phyloP scores from a whole-genome alignment of 116 monocot genomes.

The Cymodocea nodosa region DNA sequence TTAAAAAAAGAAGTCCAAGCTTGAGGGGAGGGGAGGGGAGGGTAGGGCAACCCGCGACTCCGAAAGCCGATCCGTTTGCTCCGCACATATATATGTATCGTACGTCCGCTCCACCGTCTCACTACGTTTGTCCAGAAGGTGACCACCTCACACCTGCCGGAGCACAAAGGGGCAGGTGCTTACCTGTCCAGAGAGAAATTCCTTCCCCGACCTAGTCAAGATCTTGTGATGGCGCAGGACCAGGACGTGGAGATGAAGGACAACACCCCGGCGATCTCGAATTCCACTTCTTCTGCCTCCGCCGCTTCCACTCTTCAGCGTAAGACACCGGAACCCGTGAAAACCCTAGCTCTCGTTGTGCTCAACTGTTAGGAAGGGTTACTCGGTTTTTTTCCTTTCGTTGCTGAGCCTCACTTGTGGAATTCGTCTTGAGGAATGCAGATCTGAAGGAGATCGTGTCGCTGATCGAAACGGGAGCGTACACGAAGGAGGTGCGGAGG shows the following conservation, averaged over 20 bases:
- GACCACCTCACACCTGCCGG: too few species aligned
- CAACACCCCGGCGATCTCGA: conserved; percentile 14
- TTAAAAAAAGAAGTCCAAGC: too few species aligned
- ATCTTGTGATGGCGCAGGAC: conserved; percentile 7
- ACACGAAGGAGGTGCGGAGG: conserved; percentile 56
- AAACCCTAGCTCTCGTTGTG: conserved; percentile 1
- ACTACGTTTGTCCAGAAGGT: too few species aligned
- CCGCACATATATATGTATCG: too few species aligned
- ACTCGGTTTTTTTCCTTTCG: background rate
- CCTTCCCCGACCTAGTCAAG: background rate
- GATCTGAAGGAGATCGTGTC: conserved; percentile 63
- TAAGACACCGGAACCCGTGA: conserved; percentile 5
- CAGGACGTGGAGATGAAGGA: conserved; percentile 56
- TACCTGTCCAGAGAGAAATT: too few species aligned
- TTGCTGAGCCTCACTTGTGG: background rate
- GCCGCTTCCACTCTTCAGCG: conserved; percentile 25
- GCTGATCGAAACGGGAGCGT: conserved; percentile 58
- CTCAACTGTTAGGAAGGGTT: background rate
- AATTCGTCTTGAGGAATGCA: conserved; percentile 4
- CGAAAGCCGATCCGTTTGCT: too few species aligned
- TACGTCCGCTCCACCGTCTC: too few species aligned
- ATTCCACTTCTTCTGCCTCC: conserved; percentile 7
- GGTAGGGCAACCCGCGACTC: too few species aligned
- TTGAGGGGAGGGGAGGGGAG: too few species aligned
- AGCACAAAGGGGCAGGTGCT: too few species aligned